A percentile compares a stretch with the other conserved stretches of the same genome.
Evolutionary conservation across 1,284 basidiomycete genomes (phyloP).

Genomic region (Exsudoporus floridanus): DNA sequence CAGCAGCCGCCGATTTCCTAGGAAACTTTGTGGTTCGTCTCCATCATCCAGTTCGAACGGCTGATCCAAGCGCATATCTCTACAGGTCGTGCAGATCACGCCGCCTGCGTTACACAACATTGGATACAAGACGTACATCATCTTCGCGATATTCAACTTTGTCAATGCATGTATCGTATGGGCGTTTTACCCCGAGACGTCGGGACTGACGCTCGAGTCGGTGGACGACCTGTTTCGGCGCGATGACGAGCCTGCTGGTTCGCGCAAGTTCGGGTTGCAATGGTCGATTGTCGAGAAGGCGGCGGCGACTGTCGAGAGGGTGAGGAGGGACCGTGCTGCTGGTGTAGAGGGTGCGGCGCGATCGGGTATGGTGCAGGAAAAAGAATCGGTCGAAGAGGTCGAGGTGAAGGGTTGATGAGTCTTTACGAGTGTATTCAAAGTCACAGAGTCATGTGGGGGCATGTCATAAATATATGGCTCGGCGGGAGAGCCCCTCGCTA

Average conservation of each 20-base stretch:
- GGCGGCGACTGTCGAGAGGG: background rate
- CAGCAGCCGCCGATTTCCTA: conserved; percentile 10
- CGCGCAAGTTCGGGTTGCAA: background rate
- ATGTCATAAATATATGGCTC: no score
- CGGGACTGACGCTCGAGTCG: conserved; percentile 15
- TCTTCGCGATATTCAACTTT: conserved; percentile 16
- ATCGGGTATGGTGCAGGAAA: background rate
- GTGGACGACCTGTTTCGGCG: background rate
- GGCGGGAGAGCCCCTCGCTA: no score
- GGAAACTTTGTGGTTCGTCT: conserved; percentile 15
- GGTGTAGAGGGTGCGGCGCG: background rate
- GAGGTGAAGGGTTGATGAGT: background rate
- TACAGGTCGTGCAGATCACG: conserved; percentile 16
- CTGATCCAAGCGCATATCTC: background rate
- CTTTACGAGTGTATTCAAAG: background rate
- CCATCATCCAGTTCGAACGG: background rate
- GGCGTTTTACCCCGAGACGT: conserved; percentile 17
- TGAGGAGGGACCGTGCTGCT: background rate
- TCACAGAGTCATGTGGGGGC: no score
- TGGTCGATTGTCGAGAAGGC: background rate
- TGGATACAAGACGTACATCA: conserved; percentile 17
- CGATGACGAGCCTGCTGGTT: background rate
- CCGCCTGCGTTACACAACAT: conserved; percentile 16
- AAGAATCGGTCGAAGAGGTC: background rate
- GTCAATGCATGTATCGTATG: conserved; percentile 15